Evolutionary conservation across 441 rosid genomes (phyloP), one percentile per base, ranked within the genome.

Genomic region (Corymbia calophylla): DNA sequence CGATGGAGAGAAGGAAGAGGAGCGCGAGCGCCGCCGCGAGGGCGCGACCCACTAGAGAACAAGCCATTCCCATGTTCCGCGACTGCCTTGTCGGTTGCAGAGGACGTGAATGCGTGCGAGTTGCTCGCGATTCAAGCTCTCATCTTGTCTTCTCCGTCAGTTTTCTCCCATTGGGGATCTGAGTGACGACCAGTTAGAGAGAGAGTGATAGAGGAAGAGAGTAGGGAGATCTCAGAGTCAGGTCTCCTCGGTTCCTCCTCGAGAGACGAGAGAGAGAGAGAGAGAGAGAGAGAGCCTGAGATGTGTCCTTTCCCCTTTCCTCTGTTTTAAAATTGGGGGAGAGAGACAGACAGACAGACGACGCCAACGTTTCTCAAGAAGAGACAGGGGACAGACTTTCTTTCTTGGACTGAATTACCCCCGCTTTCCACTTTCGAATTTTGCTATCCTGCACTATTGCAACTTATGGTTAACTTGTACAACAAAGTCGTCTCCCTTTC

Each of bases 1-100:
- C n/a, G 16, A 94, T 39, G 84, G 93, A 87, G 88, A 95, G 87
- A 44, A 90, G 12, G 80, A 93, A 80, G 87, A 85, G 58, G 91
- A 94, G 91, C 31, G 88, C 8, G 51, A 77, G 84, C 51, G n/a
- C 51, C 51, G 15, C 84, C n/a, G 51, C 84, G 84, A 77, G n/a
- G 29, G 84, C 7, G 51, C 51, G 82, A 21, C 84, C 84, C 27
- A 77, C 84, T 77, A 44, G 84, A 77, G 84, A 77, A 77, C 84
- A 51, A 44, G 51, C 10, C 51, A 44, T 23, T 77, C 84, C 51
- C 84, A 77, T 44, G 84, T 44, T 44, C n/a, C 2, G n/a, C 27
- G n/a, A 77, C 47, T 14, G 51, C 1, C 84, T 77, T n/a, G n/a
- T 77, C 84, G 15, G 51, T 14, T 77, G 84, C 84, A 77, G 84